A percentile compares a stretch with the other conserved stretches of the same genome.
Conservation (phyloP, 1,284 basidiomycete species). For the Cryptococcus sp. region DNA sequence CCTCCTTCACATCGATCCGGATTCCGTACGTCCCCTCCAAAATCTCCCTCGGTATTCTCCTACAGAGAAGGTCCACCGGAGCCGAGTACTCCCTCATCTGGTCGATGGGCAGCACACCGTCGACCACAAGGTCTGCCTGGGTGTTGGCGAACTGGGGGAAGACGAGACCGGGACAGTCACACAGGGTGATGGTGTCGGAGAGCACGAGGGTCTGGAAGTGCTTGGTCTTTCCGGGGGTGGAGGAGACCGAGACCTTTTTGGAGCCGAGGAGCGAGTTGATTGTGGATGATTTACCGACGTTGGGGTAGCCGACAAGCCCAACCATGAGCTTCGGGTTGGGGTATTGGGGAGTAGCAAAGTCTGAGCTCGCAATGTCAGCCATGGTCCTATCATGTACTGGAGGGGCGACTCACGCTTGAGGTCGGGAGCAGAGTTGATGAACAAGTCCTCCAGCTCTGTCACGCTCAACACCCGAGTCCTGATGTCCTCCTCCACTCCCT, state of each 20-base stretch:
- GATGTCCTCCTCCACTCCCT: constrained; percentile 58
- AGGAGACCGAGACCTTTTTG: constrained; percentile 96
- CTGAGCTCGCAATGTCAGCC: constrained; percentile 49
- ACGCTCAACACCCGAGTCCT: constrained; percentile 81
- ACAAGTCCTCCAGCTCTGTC: constrained; percentile 83
- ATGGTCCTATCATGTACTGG: neutral
- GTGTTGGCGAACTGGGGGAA: constrained; percentile 98
- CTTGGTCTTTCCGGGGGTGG: constrained; percentile 98
- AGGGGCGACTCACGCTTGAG: constrained; percentile 58
- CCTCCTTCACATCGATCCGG: constrained; percentile 62
- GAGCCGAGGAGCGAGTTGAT: constrained; percentile 60
- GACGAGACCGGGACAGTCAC: constrained; percentile 97
- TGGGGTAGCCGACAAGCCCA: constrained; percentile 62
- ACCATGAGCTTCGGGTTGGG: constrained; percentile 69
- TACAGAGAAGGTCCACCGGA: constrained; percentile 74
- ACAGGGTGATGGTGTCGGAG: constrained; percentile 82
- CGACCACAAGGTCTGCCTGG: constrained; percentile 91
- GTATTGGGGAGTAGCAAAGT: constrained; percentile 60
- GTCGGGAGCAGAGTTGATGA: constrained; percentile 71
- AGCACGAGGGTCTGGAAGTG: constrained; percentile 98
- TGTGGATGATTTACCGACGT: constrained; percentile 60
- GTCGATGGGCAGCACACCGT: constrained; percentile 96
- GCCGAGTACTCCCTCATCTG: constrained; percentile 94
- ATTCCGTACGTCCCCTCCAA: constrained; percentile 88
- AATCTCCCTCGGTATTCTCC: constrained; percentile 78